A percentile compares a stretch with the other conserved stretches of the same genome.
phyloP scores from a whole-genome alignment of 805 yeast species.

The Spathaspora girioi region DNA sequence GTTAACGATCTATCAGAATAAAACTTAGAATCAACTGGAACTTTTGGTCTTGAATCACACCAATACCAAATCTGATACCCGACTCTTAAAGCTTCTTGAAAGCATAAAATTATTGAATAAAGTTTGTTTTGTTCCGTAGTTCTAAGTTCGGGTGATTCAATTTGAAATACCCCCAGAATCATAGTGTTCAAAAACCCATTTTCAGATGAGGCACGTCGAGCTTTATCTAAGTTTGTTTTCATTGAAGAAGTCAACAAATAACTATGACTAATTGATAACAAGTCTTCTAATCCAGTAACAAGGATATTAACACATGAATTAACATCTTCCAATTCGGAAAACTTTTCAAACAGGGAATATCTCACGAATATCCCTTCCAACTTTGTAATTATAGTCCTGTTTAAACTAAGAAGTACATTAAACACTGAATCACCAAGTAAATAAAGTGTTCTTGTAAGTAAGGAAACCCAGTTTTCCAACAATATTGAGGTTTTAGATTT shows the following conservation, averaged over 20 bases:
- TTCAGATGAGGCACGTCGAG: conserved; percentile 11
- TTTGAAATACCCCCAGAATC: conserved; percentile 75
- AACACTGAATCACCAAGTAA: conserved; percentile 52
- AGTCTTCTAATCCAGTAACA: conserved; percentile 62
- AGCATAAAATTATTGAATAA: conserved; percentile 55
- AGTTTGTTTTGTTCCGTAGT: conserved; percentile 52
- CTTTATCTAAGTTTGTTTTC: conserved; percentile 13
- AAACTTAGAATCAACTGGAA: background rate
- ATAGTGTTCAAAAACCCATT: conserved; percentile 53
- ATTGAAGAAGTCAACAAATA: conserved; percentile 39
- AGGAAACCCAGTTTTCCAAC: conserved; percentile 44
- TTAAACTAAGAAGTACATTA: conserved; percentile 51
- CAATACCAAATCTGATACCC: conserved; percentile 68
- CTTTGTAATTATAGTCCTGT: conserved; percentile 46
- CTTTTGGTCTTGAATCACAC: conserved; percentile 45
- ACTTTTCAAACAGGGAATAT: conserved; percentile 14
- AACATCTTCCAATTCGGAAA: conserved; percentile 23
- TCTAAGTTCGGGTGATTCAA: conserved; percentile 57
- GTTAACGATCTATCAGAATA: conserved; percentile 22
- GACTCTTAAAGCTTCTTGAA: conserved; percentile 54
- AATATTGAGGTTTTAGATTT: conserved; percentile 40
- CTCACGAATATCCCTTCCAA: conserved; percentile 28
- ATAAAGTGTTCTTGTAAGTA: conserved; percentile 50
- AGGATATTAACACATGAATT: conserved; percentile 44
- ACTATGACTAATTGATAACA: conserved; percentile 57